Evolutionary conservation across 2,329 filamentous ascomycete genomes (phyloP).

Genomic region (Nemania abortiva): DNA sequence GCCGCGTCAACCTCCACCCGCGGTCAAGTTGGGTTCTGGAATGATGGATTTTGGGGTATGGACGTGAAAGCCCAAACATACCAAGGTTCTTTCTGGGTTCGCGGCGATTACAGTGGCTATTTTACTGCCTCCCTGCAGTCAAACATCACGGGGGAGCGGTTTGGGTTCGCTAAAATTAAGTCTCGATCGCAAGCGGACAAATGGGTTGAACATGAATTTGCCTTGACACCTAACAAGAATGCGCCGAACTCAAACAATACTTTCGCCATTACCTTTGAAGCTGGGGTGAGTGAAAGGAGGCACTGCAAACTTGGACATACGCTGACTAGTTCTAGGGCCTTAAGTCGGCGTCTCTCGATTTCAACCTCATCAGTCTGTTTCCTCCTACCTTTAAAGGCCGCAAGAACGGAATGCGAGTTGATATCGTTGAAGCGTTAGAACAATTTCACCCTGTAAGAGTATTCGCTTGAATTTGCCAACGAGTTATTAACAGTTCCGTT

Average conservation of each 20-base stretch:
- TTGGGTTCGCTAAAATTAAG: conserved; percentile 61
- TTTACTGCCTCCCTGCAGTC: conserved; percentile 63
- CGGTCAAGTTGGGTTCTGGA: conserved; percentile 60
- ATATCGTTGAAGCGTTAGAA: conserved; percentile 66
- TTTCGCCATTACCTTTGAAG: conserved; percentile 66
- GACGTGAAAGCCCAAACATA: conserved; percentile 62
- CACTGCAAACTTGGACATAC: neutral
- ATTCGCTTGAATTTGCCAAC: neutral
- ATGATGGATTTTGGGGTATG: conserved; percentile 70
- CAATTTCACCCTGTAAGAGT: conserved; percentile 61
- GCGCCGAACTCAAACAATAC: conserved; percentile 68
- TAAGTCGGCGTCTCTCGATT: conserved; percentile 61
- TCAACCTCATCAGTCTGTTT: conserved; percentile 70
- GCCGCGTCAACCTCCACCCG: conserved; percentile 53
- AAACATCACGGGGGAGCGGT: conserved; percentile 58
- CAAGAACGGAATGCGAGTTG: conserved; percentile 68
- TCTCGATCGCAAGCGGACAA: conserved; percentile 56
- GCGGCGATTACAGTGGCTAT: conserved; percentile 60
- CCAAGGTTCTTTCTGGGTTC: conserved; percentile 66
- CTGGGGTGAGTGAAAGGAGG: conserved; percentile 45
- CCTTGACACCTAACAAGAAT: conserved; percentile 57
- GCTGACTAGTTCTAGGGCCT: conserved; percentile 48
- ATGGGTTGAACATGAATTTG: conserved; percentile 65
- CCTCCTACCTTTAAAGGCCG: conserved; percentile 70
- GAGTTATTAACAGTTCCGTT: conserved; percentile 14